Evolutionary conservation across 768 basidiomycete genomes (phyloP), one percentile per base, ranked within the genome.

Genomic region (Tephrocybe sp.): DNA sequence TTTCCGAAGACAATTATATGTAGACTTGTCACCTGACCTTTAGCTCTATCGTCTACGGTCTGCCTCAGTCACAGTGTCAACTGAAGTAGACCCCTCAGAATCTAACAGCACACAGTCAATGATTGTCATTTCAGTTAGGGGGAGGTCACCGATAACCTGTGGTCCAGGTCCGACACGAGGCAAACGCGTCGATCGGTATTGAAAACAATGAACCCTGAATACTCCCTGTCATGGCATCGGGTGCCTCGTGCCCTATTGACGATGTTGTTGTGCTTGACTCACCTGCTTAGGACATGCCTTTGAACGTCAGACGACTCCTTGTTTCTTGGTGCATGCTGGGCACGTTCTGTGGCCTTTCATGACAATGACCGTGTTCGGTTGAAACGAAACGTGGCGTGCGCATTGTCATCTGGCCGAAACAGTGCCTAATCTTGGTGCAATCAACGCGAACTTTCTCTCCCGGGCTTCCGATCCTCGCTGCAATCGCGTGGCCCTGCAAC

Each of bases 381-480:
- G 29, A 25, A 34, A 12, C 19, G 18, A 41, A 51, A 51, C 44
- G 50, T 40, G 50, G 44, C 21, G 27, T 33, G 31, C 23, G 36
- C 39, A 33, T 41, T 45, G 29, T 16, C 34, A 41, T 41, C 37
- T 24, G 29, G 12, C 37, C 16, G 25, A 39, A 50, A 27, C 37
- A 45, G 34, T 40, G 42, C 21, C n/a, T n/a, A 29, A 11, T 11
- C 27, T 29, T 29, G 27, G 27, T 29, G 31, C 18, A 34, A 45
- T 45, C 31, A 51, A 21, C 43, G 33, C 38, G 39, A 41, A 31
- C 44, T 27, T 23, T 11, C 19, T 13, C 23, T 6, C 39, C 41
- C n/a, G n/a, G 16, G 23, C 30, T 8, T 51, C 44, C 30, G 30
- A 40, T 43, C 50, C 50, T 51, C 50, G 23, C 21, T 46, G 50